phyloP scores from a whole-genome alignment of 2,329 filamentous ascomycete species.

The Monosporascus sp. region DNA sequence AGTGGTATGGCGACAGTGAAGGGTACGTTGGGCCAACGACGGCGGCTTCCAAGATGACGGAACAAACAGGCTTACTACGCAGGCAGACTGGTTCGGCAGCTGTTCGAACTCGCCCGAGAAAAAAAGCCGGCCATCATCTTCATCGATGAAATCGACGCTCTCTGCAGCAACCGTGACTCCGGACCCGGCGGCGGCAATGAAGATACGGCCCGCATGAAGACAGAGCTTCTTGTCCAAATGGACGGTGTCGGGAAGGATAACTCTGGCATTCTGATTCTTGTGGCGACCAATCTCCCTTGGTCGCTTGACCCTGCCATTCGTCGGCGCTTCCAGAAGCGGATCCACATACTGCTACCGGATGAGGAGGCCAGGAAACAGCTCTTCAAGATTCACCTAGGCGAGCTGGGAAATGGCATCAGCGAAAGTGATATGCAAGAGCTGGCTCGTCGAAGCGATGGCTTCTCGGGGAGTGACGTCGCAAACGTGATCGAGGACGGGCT shows the following conservation, averaged over 20 bases:
- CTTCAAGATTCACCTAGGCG: constrained; percentile 90
- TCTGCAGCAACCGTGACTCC: constrained; percentile 84
- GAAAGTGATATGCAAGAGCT: constrained; percentile 72
- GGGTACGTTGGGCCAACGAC: constrained; percentile 47
- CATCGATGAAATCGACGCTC: constrained; percentile 95
- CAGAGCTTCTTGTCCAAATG: constrained; percentile 97
- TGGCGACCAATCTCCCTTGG: constrained; percentile 98
- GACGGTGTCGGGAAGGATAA: constrained; percentile 96
- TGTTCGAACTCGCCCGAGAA: constrained; percentile 96
- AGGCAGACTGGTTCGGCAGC: constrained; percentile 89
- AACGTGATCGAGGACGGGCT: constrained; percentile 94
- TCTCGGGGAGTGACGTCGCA: constrained; percentile 89
- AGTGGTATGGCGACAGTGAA: constrained; percentile 99
- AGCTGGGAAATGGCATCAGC: constrained; percentile 80
- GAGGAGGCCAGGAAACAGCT: constrained; percentile 80
- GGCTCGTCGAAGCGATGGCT: constrained; percentile 87
- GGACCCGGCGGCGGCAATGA: constrained; percentile 99
- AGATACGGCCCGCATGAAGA: constrained; percentile 95
- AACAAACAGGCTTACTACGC: no score
- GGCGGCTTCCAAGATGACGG: constrained; percentile 16
- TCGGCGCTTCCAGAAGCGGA: constrained; percentile 89
- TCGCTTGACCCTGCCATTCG: constrained; percentile 95
- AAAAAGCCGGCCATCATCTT: constrained; percentile 98
- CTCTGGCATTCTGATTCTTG: constrained; percentile 87
- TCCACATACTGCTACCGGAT: constrained; percentile 93